A percentile compares a stretch with the other conserved stretches of the same genome.
phyloP scores from a whole-genome alignment of 768 basidiomycete species.

The Tricholoma sp. region DNA sequence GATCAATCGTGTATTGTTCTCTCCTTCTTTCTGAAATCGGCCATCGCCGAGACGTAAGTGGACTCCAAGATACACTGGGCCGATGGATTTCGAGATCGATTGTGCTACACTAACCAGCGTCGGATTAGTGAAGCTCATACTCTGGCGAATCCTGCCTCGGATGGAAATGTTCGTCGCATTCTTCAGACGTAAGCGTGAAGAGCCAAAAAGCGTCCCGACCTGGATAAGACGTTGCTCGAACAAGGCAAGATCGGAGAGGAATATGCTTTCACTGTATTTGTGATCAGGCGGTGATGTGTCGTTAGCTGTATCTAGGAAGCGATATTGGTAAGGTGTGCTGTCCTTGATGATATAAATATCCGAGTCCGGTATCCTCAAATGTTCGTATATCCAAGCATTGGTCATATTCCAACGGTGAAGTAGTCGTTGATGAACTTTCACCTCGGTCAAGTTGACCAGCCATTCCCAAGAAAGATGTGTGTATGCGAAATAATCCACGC shows the following conservation, averaged over 20 bases:
- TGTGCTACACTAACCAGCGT: constrained; percentile 38
- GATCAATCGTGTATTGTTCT: constrained; percentile 36
- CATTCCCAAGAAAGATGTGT: constrained; percentile 68
- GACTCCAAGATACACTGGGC: constrained; percentile 49
- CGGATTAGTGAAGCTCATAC: constrained; percentile 55
- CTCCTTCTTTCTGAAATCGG: constrained; percentile 40
- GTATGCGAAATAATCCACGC: constrained; percentile 53
- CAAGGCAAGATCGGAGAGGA: constrained; percentile 36
- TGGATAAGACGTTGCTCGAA: constrained; percentile 51
- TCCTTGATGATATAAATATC: constrained; percentile 52
- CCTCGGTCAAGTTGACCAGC: constrained; percentile 50
- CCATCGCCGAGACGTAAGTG: constrained; percentile 74
- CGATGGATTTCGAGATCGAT: constrained; percentile 38
- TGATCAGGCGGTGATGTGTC: constrained; percentile 19
- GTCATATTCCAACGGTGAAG: constrained; percentile 47
- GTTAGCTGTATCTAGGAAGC: constrained; percentile 45
- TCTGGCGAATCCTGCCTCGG: constrained; percentile 42
- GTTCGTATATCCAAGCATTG: constrained; percentile 38
- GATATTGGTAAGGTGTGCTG: constrained; percentile 54
- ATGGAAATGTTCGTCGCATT: constrained; percentile 32
- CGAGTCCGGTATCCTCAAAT: constrained; percentile 29
- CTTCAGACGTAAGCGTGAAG: constrained; percentile 57
- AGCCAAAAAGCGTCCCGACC: constrained; percentile 74
- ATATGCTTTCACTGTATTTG: constrained; percentile 40
- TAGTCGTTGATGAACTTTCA: constrained; percentile 35